Evolutionary conservation across 2,329 filamentous ascomycete genomes (phyloP).

Genomic region (Scytalidium lignicola): DNA sequence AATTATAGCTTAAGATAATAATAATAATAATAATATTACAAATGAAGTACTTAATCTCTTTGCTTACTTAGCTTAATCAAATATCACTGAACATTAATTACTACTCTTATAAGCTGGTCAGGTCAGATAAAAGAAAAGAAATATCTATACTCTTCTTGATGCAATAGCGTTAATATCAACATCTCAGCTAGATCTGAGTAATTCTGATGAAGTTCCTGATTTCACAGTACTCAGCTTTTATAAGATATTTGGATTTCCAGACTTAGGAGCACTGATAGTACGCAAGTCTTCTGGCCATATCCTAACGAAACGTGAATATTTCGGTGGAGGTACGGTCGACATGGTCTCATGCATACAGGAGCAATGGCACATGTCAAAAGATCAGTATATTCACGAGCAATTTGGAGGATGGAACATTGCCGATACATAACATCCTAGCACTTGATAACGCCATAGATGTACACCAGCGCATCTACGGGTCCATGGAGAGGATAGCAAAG

Average conservation of each 20-base stretch:
- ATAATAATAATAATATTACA: constrained; percentile 12
- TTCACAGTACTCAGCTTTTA: constrained; percentile 83
- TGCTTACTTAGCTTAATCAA: constrained; percentile 83
- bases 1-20: constrained; percentile 30
- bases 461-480: constrained; percentile 63
- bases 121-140: constrained; percentile 32
- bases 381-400: constrained; percentile 57
- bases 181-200: constrained; percentile 62
- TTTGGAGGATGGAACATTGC: constrained; percentile 85
- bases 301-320: constrained; percentile 67
- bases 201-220: constrained; percentile 56
- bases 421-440: constrained; percentile 81
- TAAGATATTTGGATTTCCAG: constrained; percentile 91
- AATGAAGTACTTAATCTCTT: constrained; percentile 50
- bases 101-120: constrained; percentile 62
- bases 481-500: constrained; percentile 58
- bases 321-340: constrained; percentile 87
- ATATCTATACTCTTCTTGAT: constrained; percentile 65
- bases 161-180: constrained; percentile 75
- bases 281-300: constrained; percentile 59
- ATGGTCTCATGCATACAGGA: constrained; percentile 70
- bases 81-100: constrained; percentile 75
- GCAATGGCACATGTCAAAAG: constrained; percentile 73
- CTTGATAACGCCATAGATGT: constrained; percentile 65
- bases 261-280: constrained; percentile 76